Percentiles rank a stretch among this genome's conserved stretches.
Conservation (phyloP, 352 stramenopile genomes). For the Globisporangium paroecandrum region DNA sequence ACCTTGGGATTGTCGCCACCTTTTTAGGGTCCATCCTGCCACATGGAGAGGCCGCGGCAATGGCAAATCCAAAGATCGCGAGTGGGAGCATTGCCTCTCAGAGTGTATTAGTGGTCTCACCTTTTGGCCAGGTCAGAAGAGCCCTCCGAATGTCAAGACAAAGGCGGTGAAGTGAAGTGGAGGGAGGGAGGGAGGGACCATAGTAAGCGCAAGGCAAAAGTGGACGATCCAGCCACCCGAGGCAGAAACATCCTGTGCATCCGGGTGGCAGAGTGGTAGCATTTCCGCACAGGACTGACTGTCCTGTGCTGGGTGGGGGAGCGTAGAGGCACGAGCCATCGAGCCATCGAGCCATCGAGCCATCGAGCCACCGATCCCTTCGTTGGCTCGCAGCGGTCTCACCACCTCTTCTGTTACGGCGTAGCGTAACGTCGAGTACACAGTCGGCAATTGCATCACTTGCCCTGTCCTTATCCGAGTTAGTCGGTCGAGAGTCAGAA, state of each 20-base stretch:
- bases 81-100: not conserved
- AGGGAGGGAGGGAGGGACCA: not conserved
- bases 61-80: not conserved
- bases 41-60: not conserved
- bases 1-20: not conserved
- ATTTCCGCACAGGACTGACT: no score
- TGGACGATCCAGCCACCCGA: not conserved
- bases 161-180: not conserved
- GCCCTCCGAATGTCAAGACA: not conserved
- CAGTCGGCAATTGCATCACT: not conserved
- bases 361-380: not conserved
- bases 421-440: no score
- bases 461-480: not conserved
- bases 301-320: no score
- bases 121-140: not conserved
- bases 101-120: not conserved
- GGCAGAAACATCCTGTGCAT: slow-evolving; percentile 18
- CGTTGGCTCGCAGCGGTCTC: not conserved
- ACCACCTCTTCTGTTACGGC: no score
- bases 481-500: slow-evolving; percentile 5
- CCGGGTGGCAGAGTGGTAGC: not conserved
- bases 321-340: no score
- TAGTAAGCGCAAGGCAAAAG: not conserved
- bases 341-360: no score
- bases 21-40: not conserved